These are phyloP conservation scores for Fusarium domesticum DNA, from an alignment of 2,329 filamentous ascomycete species.

Conservation along the genomic window DNA sequence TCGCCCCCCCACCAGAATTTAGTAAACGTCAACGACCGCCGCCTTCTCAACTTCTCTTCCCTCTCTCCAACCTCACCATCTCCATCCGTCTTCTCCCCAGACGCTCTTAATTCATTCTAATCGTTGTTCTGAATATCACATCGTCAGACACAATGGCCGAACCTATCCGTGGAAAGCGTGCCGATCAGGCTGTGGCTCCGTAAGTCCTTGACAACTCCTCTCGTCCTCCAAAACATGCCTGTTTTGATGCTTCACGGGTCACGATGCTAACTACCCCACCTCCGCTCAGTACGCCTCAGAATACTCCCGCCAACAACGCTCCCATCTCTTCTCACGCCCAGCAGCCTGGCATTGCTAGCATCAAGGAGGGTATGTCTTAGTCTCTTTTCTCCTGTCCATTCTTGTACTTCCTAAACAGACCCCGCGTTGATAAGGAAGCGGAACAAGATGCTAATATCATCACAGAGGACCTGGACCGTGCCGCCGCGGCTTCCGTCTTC, in stretches of 20 bases:
- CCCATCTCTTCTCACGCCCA: constrained; percentile 97
- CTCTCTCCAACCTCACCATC: constrained; percentile 31
- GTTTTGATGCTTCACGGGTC: constrained; percentile 13
- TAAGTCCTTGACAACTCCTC: constrained; percentile 40
- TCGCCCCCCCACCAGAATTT: constrained; percentile 42
- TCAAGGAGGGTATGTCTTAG: constrained; percentile 81
- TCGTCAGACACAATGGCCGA: constrained; percentile 53
- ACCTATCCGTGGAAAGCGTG: constrained; percentile 62
- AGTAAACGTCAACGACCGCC: constrained; percentile 37
- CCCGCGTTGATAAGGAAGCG: constrained; percentile 2
- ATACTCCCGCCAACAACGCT: constrained; percentile 92
- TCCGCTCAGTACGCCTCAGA: constrained; percentile 87
- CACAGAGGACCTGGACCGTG: constrained; percentile 85
- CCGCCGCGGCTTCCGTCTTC: constrained; percentile 84
- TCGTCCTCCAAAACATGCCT: constrained; percentile 8
- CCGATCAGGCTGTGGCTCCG: constrained; percentile 56
- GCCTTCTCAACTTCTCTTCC: constrained; percentile 36
- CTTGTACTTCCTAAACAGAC: not conserved
- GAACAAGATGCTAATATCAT: constrained; percentile 15
- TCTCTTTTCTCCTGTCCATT: constrained; percentile 1
- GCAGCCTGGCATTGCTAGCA: constrained; percentile 88
- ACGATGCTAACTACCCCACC: constrained; percentile 40
- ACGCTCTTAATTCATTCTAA: constrained; percentile 27
- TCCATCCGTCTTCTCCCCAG: constrained; percentile 19
- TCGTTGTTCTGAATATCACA: constrained; percentile 26